These are phyloP conservation scores for Geoglossum cookeanum DNA, from an alignment of 2,329 filamentous ascomycete genomes.

Conservation along the genomic window DNA sequence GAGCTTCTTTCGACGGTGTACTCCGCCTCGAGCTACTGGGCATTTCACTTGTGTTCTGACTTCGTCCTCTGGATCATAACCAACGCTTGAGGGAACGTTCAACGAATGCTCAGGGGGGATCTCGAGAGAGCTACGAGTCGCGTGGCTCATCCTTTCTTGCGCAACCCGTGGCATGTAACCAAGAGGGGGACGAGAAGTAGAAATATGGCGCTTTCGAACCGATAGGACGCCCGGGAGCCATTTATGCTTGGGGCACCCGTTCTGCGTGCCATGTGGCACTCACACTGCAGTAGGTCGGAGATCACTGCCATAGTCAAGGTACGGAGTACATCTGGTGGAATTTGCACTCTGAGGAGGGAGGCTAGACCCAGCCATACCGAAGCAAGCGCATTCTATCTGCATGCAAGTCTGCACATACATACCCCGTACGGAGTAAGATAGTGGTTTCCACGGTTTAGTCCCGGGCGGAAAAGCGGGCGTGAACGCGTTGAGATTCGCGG, in stretches of 20 bases:
- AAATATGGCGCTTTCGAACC: not conserved
- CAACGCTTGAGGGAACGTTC: not conserved
- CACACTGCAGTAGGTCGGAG: not conserved
- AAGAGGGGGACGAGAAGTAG: not conserved
- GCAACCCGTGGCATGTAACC: not conserved
- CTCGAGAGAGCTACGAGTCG: not conserved
- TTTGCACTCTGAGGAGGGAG: too few relatives aligned
- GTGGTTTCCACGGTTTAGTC: too few relatives aligned
- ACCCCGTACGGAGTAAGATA: too few relatives aligned
- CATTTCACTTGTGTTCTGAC: not conserved
- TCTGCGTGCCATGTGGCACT: not conserved
- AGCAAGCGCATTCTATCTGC: too few relatives aligned
- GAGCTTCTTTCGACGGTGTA: conserved; percentile 24
- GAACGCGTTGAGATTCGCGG: too few relatives aligned
- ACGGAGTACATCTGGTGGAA: too few relatives aligned
- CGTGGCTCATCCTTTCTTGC: not conserved
- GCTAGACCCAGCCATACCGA: too few relatives aligned
- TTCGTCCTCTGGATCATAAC: not conserved
- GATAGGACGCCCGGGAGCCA: too few relatives aligned
- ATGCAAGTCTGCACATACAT: too few relatives aligned
- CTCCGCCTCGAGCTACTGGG: not conserved
- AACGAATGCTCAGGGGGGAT: not conserved
- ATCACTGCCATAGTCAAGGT: not conserved
- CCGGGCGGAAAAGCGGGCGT: too few relatives aligned
- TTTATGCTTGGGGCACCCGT: not conserved